Evolutionary conservation across 345 rosid species (phyloP).

Genomic region (Aethionema arabicum): DNA sequence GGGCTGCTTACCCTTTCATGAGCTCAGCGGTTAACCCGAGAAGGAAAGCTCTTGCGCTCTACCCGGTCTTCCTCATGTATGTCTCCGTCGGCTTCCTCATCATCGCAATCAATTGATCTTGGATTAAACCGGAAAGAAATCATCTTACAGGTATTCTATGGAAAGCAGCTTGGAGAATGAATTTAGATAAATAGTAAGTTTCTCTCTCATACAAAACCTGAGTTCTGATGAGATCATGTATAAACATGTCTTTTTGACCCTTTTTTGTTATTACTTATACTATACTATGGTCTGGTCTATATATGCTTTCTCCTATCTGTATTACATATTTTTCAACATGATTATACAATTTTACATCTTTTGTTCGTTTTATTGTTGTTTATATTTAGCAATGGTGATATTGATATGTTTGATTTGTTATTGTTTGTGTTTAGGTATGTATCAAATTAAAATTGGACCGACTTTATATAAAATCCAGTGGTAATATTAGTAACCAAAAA

Average conservation of each 20-base stretch:
- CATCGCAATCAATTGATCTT: constrained; percentile 64
- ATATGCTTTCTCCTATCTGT: constrained; percentile 3
- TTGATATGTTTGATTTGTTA: no score
- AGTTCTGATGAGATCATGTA: constrained; percentile 16
- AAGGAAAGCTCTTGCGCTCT: constrained; percentile 77
- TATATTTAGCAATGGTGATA: no score
- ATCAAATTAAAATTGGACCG: no score
- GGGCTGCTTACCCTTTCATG: constrained; percentile 98
- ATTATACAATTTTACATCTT: neutral
- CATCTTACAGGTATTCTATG: neutral
- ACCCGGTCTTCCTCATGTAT: constrained; percentile 88
- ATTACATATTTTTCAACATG: neutral
- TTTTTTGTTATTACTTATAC: no score
- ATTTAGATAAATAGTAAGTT: neutral
- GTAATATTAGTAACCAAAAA: no score
- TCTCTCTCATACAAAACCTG: constrained; percentile 1
- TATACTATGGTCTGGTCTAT: neutral
- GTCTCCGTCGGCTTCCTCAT: constrained; percentile 89
- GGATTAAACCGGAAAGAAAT: neutral
- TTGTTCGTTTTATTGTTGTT: no score
- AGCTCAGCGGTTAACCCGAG: constrained; percentile 85
- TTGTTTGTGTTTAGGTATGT: no score
- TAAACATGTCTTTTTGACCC: constrained; percentile 15
- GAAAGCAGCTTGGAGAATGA: constrained; percentile 11
- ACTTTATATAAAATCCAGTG: no score